Base-by-base conservation (phyloP, 441 rosid species). In the Adansonia gregorii region DNA sequence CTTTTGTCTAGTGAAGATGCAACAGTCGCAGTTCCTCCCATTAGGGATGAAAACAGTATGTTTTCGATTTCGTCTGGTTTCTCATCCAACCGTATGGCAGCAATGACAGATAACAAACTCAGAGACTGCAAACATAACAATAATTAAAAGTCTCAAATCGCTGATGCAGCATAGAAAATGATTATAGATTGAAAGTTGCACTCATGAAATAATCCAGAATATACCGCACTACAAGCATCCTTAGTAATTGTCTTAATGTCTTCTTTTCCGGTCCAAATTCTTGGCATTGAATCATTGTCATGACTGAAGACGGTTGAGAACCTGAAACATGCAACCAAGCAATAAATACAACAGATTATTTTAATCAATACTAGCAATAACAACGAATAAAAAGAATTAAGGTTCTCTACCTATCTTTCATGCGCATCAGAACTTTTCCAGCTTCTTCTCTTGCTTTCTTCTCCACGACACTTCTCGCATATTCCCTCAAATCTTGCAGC, bases 211-310 rank as follows among this genome's bases (percentile, higher is more conserved):
- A 51, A 65, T 31, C 60, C 17, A 76, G 48, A 19, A 31, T 67
- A 81, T 92, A 95, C 97, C 81, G 88, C 91, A 39, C 87, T 54
- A 0, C 92, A 91, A 48, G 94, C 98, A 66, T 88, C 87, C 85
- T 84, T 90, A 48, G 91, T 88, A 66, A 90, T 91, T 82, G 87
- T 83, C 78, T 84, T 87, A 41, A 92, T 91, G 83, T 95, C 93
- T 84, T 93, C 92, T 78, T 91, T 92, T 75, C 93, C 91, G 27
- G 95, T 88, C 98, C 99, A 94, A 82, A 91, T 82, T 79, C 98
- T 85, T 58, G 91, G 97, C 94, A 92, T 84, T 68, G 85, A 89
- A 79, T 91, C 89, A 75, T 86, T 64, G 70, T 94, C 94, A 82
- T 87, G 87, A 83, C 82, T 87, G 85, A 95, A 95, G 81, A 91